A percentile compares a stretch with the other conserved stretches of the same genome.
Evolutionary conservation across 1,284 basidiomycete species (phyloP).

Genomic region (Ustilago crameri): DNA sequence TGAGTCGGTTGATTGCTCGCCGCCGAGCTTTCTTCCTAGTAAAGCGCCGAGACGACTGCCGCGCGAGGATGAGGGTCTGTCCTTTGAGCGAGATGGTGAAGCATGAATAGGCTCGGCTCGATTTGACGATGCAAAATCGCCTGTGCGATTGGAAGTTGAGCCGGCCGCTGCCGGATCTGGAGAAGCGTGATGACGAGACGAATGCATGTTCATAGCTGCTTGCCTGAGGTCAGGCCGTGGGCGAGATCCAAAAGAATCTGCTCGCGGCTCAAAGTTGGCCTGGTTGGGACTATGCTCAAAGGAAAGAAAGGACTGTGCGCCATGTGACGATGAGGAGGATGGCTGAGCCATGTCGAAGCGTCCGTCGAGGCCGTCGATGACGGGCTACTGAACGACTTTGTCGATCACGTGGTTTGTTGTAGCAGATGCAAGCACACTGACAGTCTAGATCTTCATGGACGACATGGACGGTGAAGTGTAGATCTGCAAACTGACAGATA

Average conservation of each 20-base stretch:
- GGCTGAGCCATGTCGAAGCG: slow-evolving; percentile 16
- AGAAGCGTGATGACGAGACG: background rate
- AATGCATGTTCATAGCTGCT: background rate
- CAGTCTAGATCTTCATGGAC: background rate
- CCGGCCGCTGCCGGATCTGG: slow-evolving; percentile 1
- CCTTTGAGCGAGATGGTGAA: slow-evolving; percentile 9
- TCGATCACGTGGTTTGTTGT: no score
- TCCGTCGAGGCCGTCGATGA: background rate
- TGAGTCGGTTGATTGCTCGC: slow-evolving; percentile 1
- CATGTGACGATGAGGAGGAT: slow-evolving; percentile 6
- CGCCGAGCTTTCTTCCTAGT: slow-evolving; percentile 12
- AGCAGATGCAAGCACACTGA: background rate
- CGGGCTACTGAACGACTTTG: no score
- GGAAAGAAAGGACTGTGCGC: slow-evolving; percentile 26
- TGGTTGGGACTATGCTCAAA: slow-evolving; percentile 29
- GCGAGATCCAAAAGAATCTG: slow-evolving; percentile 2
- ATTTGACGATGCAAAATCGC: background rate
- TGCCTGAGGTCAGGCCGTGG: background rate
- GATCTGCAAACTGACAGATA: no score
- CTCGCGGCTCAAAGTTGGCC: slow-evolving; percentile 2
- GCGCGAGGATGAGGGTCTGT: slow-evolving; percentile 14
- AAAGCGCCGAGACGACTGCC: slow-evolving; percentile 40
- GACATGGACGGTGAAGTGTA: no score
- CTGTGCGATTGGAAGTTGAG: no score
- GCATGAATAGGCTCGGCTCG: slow-evolving; percentile 12